A percentile compares a stretch with the other conserved stretches of the same genome.
Evolutionary conservation across 352 stramenopile genomes (phyloP).

Genomic region (Phytophthora ohioensis): DNA sequence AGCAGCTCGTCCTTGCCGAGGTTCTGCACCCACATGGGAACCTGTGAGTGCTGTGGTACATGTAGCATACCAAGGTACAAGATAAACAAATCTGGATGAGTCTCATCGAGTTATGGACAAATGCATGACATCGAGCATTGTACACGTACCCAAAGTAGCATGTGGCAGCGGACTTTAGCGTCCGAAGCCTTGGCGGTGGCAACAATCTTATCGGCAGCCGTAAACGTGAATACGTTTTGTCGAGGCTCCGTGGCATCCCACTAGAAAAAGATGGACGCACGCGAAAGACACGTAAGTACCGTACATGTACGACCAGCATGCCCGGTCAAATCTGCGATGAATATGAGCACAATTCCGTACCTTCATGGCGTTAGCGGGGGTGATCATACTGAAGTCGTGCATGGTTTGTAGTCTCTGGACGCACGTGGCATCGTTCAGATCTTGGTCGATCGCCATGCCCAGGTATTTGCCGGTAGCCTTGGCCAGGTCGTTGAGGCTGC

Average conservation of each 20-base stretch:
- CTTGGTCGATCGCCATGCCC: neutral
- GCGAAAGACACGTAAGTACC: too few species aligned
- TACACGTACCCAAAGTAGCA: slow-evolving; percentile 24
- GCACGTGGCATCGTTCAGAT: neutral
- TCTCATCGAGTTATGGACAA: too few species aligned
- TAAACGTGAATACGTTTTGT: neutral
- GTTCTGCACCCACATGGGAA: neutral
- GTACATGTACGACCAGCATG: too few species aligned
- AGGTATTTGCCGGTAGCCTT: neutral
- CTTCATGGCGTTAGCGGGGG: neutral
- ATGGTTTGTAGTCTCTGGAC: neutral
- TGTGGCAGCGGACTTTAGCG: neutral
- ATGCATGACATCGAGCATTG: too few species aligned
- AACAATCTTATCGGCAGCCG: neutral
- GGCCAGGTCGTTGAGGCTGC: neutral
- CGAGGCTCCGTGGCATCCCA: neutral
- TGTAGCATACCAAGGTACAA: too few species aligned
- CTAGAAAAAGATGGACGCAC: neutral
- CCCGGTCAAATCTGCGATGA: too few species aligned
- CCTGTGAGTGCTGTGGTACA: neutral
- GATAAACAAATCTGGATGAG: too few species aligned
- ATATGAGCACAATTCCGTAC: neutral
- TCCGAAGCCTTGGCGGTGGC: neutral
- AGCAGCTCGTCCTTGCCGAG: neutral
- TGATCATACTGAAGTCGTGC: neutral